These are phyloP conservation scores for Leishmania gerbilli DNA, from an alignment of 208 protist genomes.

Conservation along the genomic window DNA sequence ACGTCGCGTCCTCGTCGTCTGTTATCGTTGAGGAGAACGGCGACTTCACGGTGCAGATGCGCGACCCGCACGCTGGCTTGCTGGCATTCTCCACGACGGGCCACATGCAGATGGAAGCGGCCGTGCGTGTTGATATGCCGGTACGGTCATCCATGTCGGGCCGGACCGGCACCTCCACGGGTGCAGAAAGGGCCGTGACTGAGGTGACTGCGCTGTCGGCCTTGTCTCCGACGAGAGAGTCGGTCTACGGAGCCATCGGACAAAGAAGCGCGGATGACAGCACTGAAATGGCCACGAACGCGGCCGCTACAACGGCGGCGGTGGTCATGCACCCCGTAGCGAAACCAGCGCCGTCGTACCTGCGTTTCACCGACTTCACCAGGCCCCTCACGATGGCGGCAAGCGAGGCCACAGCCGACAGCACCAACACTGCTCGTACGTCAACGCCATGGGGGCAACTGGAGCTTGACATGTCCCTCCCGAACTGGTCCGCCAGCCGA, in stretches of 20 bases:
- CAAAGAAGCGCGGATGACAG: too few species aligned
- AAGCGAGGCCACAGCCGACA: neutral
- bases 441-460: constrained; percentile 18
- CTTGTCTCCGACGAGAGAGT: neutral
- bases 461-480: constrained; percentile 24
- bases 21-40: constrained; percentile 54
- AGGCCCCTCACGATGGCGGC: constrained; percentile 10
- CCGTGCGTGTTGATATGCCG: constrained; percentile 39
- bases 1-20: constrained; percentile 26
- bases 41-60: constrained; percentile 41
- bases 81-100: constrained; percentile 50
- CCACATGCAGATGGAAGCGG: constrained; percentile 38
- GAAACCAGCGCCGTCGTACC: constrained; percentile 16
- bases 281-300: neutral
- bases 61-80: constrained; percentile 35
- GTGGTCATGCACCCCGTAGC: neutral
- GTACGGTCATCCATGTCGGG: neutral
- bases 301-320: neutral
- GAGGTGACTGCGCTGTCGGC: neutral
- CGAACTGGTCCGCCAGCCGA: constrained; percentile 23
- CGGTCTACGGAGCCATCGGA: neutral
- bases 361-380: constrained; percentile 26
- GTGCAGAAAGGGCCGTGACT: neutral
- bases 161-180: neutral
- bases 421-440: neutral